Base-by-base conservation (phyloP, 106 monocot genomes). In the Agapanthus africanus region DNA sequence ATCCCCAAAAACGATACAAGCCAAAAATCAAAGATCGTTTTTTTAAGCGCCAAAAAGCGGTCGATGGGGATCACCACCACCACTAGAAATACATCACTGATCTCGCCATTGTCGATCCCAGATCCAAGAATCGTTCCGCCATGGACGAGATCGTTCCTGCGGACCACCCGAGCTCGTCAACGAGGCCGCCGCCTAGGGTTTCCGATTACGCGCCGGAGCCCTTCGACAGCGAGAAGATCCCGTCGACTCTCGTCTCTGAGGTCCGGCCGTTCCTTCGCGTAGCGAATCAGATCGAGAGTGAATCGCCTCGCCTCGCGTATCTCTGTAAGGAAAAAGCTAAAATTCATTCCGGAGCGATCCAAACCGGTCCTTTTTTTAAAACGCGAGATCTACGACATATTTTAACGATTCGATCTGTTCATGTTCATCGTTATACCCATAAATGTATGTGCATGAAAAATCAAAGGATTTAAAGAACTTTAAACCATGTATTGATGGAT, bases 161-260 rank as follows among this genome's bases (percentile, higher is more conserved):
- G 0, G 78, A 74, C 5, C 76, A 36, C 26, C 62, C 75, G 44
- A 78, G 71, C 69, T 68, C 74, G 51, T 40, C 52, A 19, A 63
- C 75, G 30, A 21, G 28, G 49, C 46, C 38, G 32, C n/a, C 67
- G 28, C 46, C 72, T 39, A 63, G 19, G n/a, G 39, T 6, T 40
- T 51, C 37, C 28, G 4, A 49, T 44, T 56, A 67, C 59, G 76
- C 61, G 8, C 74, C 52, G 54, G 63, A 75, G 76, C 80, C 70
- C 25, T 90, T 90, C 67, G 86, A 90, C 70, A 90, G 90, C 77
- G 90, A 91, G 86, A 91, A 91, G 76, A 26, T 91, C 23, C 90
- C 90, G 37, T 63, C 66, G 23, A 69, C 54, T 0, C 73, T 91
- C 37, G 76, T 79, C 11, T 71, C 80, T 11, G 84, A 84, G 50